Evolutionary conservation across 2,329 filamentous ascomycete genomes (phyloP), one percentile per base, ranked within the genome.

Genomic region (Hymenoscyphus occultus): DNA sequence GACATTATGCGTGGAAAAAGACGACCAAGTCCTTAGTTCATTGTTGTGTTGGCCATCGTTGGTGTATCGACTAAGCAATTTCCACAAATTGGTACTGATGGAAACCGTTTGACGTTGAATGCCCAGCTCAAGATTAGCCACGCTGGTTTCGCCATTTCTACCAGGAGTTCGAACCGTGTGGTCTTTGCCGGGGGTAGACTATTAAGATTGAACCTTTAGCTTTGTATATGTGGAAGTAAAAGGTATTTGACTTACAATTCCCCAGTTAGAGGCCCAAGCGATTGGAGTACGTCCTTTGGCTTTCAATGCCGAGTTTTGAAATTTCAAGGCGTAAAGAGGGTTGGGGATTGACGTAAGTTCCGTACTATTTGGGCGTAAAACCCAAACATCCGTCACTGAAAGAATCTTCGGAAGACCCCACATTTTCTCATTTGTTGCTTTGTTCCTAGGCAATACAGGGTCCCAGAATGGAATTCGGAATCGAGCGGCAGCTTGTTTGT

Each of bases 381-480:
- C 48, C 48, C 48, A 54, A 4, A 54, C 48, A 28, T 54, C 3
- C 19, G 12, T 4, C 10, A 5, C 48, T 28, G 48, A 28, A 5
- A 54, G 19, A 13, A 54, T 54, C 5, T 22, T 54, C 5, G 48
- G 48, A 4, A 54, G 10, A 4, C 48, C 48, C 48, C 48, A 54
- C 3, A 54, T 54, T 13, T 54, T 54, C 40, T 16, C 19, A 5
- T 39, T 28, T 12, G 48, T 54, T 19, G 28, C 40, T 3, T 54
- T 40, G 32, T 62, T 62, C 4, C 42, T 28, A 6, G 60, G 45
- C 60, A 54, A 39, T 9, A 40, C 4, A 3, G 58, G 58, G 28
- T 62, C 60, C 60, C 60, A 62, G 45, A 39, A 62, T 9, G 60
- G 60, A 19, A 62, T n/a, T 35, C 60, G 60, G 31, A 54, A 62